Evolutionary conservation across 2,329 filamentous ascomycete species (phyloP).

Genomic region (Sordariomycetes sp.): DNA sequence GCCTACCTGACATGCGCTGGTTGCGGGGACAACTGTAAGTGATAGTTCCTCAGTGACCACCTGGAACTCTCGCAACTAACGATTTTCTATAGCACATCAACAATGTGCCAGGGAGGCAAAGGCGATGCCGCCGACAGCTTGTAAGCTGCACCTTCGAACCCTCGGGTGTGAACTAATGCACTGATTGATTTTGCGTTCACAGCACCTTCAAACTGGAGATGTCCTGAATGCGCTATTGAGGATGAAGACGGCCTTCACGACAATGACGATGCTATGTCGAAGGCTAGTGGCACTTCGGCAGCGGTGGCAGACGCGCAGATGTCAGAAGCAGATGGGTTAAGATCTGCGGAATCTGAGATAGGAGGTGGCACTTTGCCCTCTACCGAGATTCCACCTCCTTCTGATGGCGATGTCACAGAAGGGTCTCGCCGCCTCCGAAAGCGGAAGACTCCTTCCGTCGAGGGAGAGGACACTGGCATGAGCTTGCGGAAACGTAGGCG

Average conservation of each 20-base stretch:
- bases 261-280: neutral
- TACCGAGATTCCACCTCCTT: conserved; percentile 33
- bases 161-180: neutral
- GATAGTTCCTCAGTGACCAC: conserved; percentile 3
- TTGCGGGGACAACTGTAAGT: conserved; percentile 76
- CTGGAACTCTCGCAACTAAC: neutral
- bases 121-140: neutral
- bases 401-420: conserved; percentile 62
- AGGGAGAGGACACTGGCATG: conserved; percentile 40
- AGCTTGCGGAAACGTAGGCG: conserved; percentile 40
- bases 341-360: neutral
- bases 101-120: conserved; percentile 68
- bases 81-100: conserved; percentile 59
- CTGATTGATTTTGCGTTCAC: neutral
- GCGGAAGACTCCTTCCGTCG: conserved; percentile 65
- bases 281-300: neutral
- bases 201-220: conserved; percentile 28
- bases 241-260: neutral
- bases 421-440: conserved; percentile 70
- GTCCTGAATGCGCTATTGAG: conserved; percentile 30
- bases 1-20: conserved; percentile 61
- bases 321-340: neutral
- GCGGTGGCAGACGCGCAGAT: neutral
- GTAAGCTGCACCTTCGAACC: conserved; percentile 10
- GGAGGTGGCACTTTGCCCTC: neutral